Evolutionary conservation across 352 stramenopile genomes (phyloP).

Genomic region (Globisporangium cylindrosporum): DNA sequence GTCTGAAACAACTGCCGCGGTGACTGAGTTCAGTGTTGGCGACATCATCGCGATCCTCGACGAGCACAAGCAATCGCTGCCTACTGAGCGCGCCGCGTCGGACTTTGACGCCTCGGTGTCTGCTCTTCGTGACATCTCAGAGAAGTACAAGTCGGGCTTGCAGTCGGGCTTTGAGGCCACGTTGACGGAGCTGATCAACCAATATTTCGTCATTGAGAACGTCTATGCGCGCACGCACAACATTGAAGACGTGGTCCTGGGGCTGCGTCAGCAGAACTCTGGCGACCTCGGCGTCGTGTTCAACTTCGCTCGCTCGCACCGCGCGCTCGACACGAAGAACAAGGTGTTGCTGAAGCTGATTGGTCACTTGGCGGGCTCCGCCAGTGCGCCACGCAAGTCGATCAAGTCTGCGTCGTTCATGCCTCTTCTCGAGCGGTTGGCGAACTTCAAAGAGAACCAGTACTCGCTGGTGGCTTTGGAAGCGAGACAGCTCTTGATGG

Average conservation of each 20-base stretch:
- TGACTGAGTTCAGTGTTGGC: slow-evolving; percentile 48
- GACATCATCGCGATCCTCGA: slow-evolving; percentile 63
- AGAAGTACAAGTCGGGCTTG: slow-evolving; percentile 79
- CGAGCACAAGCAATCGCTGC: slow-evolving; percentile 54
- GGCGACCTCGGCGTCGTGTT: slow-evolving; percentile 83
- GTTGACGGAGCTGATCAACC: slow-evolving; percentile 72
- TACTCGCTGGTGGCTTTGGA: slow-evolving; percentile 94
- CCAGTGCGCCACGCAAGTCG: slow-evolving; percentile 41
- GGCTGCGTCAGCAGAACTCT: slow-evolving; percentile 90
- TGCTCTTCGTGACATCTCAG: slow-evolving; percentile 64
- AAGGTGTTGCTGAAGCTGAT: slow-evolving; percentile 79
- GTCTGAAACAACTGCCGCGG: slow-evolving; percentile 22
- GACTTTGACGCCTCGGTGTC: slow-evolving; percentile 76
- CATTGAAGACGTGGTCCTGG: slow-evolving; percentile 78
- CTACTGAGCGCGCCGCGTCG: slow-evolving; percentile 44
- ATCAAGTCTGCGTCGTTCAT: slow-evolving; percentile 67
- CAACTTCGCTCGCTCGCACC: slow-evolving; percentile 90
- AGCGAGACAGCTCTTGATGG: slow-evolving; percentile 94
- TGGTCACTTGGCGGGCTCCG: slow-evolving; percentile 39
- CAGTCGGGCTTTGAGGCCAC: slow-evolving; percentile 60
- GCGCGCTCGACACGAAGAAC: slow-evolving; percentile 86
- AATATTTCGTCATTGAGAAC: slow-evolving; percentile 78
- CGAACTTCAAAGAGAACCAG: slow-evolving; percentile 85
- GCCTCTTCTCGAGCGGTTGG: slow-evolving; percentile 82
- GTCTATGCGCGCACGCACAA: slow-evolving; percentile 78